Evolutionary conservation across 345 rosid genomes (phyloP), one percentile per base, ranked within the genome.

Genomic region (Stellera chamaejasme): DNA sequence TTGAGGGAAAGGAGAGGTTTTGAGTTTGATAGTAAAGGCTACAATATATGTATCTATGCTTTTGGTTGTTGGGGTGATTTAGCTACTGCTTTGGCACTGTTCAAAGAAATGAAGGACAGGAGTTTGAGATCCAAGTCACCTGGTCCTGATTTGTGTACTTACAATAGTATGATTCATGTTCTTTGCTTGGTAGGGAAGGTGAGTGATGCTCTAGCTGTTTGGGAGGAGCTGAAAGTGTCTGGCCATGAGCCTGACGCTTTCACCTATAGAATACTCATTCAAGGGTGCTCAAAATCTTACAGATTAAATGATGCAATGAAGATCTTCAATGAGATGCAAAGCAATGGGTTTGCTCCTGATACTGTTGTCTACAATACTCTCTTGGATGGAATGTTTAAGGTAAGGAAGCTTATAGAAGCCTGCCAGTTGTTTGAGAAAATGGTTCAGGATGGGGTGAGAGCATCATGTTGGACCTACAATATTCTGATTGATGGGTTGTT

Each of bases 51-150:
- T 61, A 86, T 93, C 52, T 83, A 84, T 51, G 93, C 86, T 1
- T 82, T 86, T 65, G 99, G 99, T 27, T 77, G 82, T 49, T 89
- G 90, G 94, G 96, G 83, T 43, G 96, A 93, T 67, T 62, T 83
- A 60, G 72, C 58, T 27, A 43, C 77, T 60, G 79, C 88, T 28
- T 75, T 93, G 70, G 75, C 64, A 49, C 78, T 93, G 57, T 93
- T 81, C 54, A 82, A 79, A 54, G 94, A 88, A 76, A 82, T 88
- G 99, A 89, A 84, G 52, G 80, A 68, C 51, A 75, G 70, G 58
- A 70, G 74, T 62, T 74, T 23, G 19, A 65, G 52, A 47, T 66
- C 61, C 8, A 80, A 77, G 41, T 74, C 63, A 0, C 27, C 60
- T 13, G 79, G 79, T 61, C 91, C 97, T 49, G 94, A 87, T 69